Percentiles rank a stretch among this genome's conserved stretches.
Conservation (phyloP, 78 protist genomes). For the Isochrysis galbana region DNA sequence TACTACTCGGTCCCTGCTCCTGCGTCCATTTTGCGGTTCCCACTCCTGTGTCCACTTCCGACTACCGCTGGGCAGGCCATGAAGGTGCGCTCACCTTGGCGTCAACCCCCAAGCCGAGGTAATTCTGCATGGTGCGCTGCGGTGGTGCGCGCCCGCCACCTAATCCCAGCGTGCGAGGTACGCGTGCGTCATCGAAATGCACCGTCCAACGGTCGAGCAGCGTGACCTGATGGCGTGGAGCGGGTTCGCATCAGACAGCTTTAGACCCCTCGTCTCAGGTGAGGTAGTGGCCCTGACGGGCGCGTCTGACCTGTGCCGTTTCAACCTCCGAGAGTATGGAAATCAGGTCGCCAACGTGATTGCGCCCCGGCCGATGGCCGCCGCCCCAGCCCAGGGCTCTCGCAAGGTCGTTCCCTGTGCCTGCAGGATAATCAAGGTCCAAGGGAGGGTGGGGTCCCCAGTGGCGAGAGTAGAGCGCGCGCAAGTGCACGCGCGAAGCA, state of each 20-base stretch:
- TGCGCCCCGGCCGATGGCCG: neutral
- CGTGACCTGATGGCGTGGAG: neutral
- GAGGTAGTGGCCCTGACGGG: neutral
- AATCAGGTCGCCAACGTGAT: neutral
- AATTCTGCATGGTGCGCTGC: neutral
- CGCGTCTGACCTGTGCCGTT: neutral
- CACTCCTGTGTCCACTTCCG: no score
- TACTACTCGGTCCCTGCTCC: no score
- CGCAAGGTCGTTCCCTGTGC: slow-evolving; percentile 21
- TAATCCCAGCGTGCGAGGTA: neutral
- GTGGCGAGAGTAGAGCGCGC: neutral
- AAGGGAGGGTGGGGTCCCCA: neutral
- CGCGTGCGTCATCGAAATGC: neutral
- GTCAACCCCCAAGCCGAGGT: neutral
- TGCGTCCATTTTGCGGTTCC: no score
- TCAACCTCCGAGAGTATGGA: neutral
- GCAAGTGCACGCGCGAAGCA: no score
- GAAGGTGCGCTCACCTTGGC: neutral
- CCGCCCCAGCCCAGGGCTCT: slow-evolving; percentile 20
- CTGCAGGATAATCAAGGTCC: neutral
- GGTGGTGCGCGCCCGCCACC: neutral
- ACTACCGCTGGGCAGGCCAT: no score
- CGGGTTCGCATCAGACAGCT: no score
- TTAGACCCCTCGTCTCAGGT: neutral
- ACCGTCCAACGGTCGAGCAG: neutral